Evolutionary conservation across 495 filamentous ascomycete genomes (phyloP).

Genomic region (Lentithecium fluviatile): DNA sequence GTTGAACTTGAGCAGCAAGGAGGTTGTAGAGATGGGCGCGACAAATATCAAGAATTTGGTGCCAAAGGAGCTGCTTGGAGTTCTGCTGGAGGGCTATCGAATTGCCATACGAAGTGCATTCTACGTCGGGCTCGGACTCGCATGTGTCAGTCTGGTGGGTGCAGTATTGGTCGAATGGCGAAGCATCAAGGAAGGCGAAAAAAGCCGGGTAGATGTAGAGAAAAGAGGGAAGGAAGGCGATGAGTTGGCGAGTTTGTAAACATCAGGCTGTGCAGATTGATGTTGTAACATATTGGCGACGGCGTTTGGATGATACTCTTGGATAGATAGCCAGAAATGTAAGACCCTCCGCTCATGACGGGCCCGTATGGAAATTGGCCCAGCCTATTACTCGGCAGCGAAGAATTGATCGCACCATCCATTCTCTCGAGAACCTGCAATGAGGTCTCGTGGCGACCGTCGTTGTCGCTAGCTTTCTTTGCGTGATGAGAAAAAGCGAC

Average conservation of each 20-base stretch:
- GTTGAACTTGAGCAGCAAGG: background rate
- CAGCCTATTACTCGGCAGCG: too few relatives aligned
- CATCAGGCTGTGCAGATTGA: background rate
- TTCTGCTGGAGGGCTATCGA: constrained; percentile 22
- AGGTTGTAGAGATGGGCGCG: constrained; percentile 20
- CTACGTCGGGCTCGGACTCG: constrained; percentile 16
- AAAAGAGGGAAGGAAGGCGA: background rate
- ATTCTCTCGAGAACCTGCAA: too few relatives aligned
- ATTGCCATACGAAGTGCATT: constrained; percentile 17
- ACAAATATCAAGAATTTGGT: constrained; percentile 23
- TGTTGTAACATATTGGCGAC: too few relatives aligned
- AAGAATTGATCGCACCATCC: too few relatives aligned
- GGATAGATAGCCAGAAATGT: too few relatives aligned
- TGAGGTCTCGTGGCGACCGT: too few relatives aligned
- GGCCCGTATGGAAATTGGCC: too few relatives aligned
- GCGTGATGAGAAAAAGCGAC: too few relatives aligned
- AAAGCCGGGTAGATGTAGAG: background rate
- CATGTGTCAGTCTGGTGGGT: constrained; percentile 15
- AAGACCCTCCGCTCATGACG: too few relatives aligned
- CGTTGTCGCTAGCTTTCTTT: too few relatives aligned
- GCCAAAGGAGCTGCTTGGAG: constrained; percentile 3
- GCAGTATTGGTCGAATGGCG: constrained; percentile 25
- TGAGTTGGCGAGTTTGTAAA: background rate
- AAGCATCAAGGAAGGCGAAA: constrained; percentile 15
- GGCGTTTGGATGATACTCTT: too few relatives aligned